phyloP scores from a whole-genome alignment of 116 monocot species.

The Papilionanthe hybrid region DNA sequence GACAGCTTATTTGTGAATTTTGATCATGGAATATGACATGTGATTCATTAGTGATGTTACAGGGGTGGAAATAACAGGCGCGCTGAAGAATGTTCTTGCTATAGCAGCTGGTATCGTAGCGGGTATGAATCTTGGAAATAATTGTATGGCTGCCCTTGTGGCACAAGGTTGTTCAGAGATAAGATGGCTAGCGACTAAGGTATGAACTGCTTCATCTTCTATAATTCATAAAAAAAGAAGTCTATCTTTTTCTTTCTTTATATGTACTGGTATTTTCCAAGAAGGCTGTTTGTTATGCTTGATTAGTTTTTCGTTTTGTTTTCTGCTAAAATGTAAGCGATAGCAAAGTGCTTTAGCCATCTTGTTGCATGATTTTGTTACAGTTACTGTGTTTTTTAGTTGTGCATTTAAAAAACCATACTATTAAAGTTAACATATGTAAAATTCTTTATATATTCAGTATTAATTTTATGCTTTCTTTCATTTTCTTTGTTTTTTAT shows the following conservation, averaged over 20 bases:
- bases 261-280: not conserved
- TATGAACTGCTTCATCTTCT: conserved; percentile 4
- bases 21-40: conserved; percentile 14
- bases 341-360: not conserved
- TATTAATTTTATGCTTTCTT: not conserved
- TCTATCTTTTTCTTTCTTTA: not conserved
- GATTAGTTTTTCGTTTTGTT: not conserved
- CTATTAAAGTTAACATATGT: not conserved
- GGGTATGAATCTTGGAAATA: conserved; percentile 97
- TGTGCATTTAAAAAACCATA: not conserved
- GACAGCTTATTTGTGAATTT: not conserved
- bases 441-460: not conserved
- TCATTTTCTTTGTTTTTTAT: not conserved
- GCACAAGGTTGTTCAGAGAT: conserved; percentile 98
- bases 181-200: conserved; percentile 91
- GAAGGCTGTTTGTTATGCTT: not conserved
- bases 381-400: not conserved
- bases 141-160: conserved; percentile 98
- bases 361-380: not conserved
- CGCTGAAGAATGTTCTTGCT: conserved; percentile 94
- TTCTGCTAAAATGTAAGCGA: not conserved
- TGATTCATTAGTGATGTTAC: conserved; percentile 83
- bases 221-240: no score
- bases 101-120: conserved; percentile 97
- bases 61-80: conserved; percentile 94